phyloP scores from a whole-genome alignment of 345 rosid species.

The Chamaenerion angustifolium region DNA sequence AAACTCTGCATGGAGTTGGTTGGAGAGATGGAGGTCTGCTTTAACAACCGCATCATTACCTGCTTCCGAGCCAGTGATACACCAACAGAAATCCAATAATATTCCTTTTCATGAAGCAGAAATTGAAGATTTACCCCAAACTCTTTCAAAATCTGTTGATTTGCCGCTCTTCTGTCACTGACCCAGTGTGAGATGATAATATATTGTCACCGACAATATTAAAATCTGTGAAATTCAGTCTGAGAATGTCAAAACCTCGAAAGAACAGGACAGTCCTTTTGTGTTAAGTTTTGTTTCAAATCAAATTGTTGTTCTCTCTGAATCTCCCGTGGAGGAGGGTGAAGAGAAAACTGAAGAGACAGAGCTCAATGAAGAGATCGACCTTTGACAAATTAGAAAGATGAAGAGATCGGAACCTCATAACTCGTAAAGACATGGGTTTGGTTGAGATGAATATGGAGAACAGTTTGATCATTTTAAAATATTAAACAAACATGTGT shows the following conservation, averaged over 20 bases:
- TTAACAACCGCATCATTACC: conserved; percentile 28
- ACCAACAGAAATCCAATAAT: conserved; percentile 18
- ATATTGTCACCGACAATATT: conserved; percentile 5
- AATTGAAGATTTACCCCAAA: conserved; percentile 18
- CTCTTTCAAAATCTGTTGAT: conserved; percentile 16
- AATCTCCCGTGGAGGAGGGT: conserved; percentile 12
- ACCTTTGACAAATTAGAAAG: conserved; percentile 37
- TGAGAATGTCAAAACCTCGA: conserved; percentile 19
- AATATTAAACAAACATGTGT: too few relatives aligned
- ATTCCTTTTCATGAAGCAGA: conserved; percentile 13
- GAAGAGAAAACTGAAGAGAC: conserved; percentile 41
- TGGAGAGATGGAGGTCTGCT: conserved; percentile 91
- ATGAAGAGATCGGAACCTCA: too few relatives aligned
- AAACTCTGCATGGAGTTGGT: conserved; percentile 83
- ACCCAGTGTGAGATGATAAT: conserved; percentile 25
- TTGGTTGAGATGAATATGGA: too few relatives aligned
- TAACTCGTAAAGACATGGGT: too few relatives aligned
- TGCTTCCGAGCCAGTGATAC: not conserved
- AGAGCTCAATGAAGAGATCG: conserved; percentile 36
- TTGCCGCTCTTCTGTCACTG: conserved; percentile 13
- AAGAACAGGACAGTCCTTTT: conserved; percentile 27
- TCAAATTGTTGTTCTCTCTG: conserved; percentile 3
- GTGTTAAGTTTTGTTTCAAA: too few relatives aligned
- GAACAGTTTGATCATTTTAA: too few relatives aligned
- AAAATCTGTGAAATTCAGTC: not conserved